Base-by-base conservation (phyloP, 2,329 filamentous ascomycete genomes). In the Colletotrichum australisinense region DNA sequence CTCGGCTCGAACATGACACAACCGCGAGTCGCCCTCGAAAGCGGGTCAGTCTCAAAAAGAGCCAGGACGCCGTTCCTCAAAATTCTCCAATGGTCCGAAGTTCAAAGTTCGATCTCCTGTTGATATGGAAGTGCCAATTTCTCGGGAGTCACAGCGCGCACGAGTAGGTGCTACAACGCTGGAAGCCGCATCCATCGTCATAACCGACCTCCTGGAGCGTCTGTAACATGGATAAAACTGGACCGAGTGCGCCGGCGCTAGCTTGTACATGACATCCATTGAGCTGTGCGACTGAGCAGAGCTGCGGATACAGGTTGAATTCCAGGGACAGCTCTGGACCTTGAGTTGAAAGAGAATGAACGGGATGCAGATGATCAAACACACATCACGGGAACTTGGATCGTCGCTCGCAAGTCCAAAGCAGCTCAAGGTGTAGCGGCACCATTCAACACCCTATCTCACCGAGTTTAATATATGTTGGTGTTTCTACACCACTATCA, bases 361-460 rank as follows among this genome's bases (percentile, higher is more conserved):
- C 46, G 56, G 32, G n/a, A 38, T 14, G 52, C 63, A 63, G 72
- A 42, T 72, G 72, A 74, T 72, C 72, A 67, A 49, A 68, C 68
- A 58, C 7, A 53, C 7, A 46, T 5, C 28, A 56, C 32, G 35
- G 63, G 42, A 72, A 49, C 28, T 58, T 46, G 35, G 72, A 59
- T 46, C 56, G 67, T 62, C 62, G 38, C 3, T 6, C 12, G 38
- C 69, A 55, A 35, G 9, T 28, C 9, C 28, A 32, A 53, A 26
- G 30, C 16, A 35, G 5, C 9, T 38, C 12, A n/a, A 35, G 24
- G 62, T 14, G n/a, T 16, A 63, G 57, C 32, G 38, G 24, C 14
- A 7, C 12, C 30, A 42, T 26, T 8, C 7, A 60, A 11, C 1
- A 6, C 32, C 30, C 9, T 30, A 30, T 4, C 5, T n/a, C 7